Conservation (phyloP, 495 filamentous ascomycete genomes). For the Sphaerosporella brunnea region DNA sequence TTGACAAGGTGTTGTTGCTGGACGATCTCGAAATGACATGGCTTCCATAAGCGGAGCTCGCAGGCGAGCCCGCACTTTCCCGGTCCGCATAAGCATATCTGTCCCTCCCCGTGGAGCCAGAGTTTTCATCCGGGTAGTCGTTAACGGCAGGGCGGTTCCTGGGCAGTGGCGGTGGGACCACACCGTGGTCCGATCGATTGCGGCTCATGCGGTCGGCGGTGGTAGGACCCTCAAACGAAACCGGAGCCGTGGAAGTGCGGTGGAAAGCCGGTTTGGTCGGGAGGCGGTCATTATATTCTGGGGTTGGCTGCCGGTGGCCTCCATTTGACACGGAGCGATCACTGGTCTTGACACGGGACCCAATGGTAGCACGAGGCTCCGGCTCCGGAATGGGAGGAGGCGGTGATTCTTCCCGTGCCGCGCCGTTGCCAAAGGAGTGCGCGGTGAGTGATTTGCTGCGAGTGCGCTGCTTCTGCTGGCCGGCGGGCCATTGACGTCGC, state of each 20-base stretch:
- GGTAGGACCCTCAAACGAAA: conserved; percentile 15
- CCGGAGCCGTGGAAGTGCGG: conserved; percentile 18
- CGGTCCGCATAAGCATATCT: conserved; percentile 11
- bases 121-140: conserved; percentile 11
- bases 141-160: conserved; percentile 5
- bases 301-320: conserved; percentile 19
- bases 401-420: conserved; percentile 40
- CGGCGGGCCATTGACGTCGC: conserved; percentile 49
- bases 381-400: conserved; percentile 29
- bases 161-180: conserved; percentile 17
- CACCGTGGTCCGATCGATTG: conserved; percentile 18
- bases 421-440: conserved; percentile 42
- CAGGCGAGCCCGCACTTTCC: background rate
- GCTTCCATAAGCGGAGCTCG: background rate
- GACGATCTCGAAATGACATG: conserved; percentile 8
- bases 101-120: conserved; percentile 12
- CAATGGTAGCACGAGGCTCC: conserved; percentile 16
- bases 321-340: conserved; percentile 10
- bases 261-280: conserved; percentile 18
- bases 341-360: conserved; percentile 20
- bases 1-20: conserved; percentile 6
- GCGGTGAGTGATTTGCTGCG: conserved; percentile 46
- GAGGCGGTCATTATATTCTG: conserved; percentile 15
- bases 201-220: conserved; percentile 18
- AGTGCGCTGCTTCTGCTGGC: conserved; percentile 21